phyloP scores from a whole-genome alignment of 2,329 filamentous ascomycete genomes.

The Xylariales sp. region DNA sequence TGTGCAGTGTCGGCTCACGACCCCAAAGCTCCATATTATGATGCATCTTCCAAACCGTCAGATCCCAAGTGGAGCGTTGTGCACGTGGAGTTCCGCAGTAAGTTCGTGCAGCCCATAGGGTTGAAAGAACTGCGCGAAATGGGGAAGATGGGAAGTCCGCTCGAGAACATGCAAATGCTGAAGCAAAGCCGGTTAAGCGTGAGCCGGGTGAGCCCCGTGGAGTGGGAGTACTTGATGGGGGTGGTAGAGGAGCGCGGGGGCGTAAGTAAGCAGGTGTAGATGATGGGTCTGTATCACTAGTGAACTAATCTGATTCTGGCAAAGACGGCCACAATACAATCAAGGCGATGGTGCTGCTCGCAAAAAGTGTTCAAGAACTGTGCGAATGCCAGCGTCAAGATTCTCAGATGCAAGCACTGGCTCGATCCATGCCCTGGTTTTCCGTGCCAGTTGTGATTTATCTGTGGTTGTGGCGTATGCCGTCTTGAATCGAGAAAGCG shows the following conservation, averaged over 20 bases:
- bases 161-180: slow-evolving; percentile 78
- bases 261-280: slow-evolving; percentile 10
- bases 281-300: too few species aligned
- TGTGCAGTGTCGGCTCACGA: slow-evolving; percentile 65
- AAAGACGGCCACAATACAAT: too few species aligned
- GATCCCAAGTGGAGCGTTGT: slow-evolving; percentile 85
- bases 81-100: slow-evolving; percentile 80
- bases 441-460: slow-evolving; percentile 39
- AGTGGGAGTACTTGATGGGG: slow-evolving; percentile 61
- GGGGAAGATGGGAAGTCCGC: slow-evolving; percentile 47
- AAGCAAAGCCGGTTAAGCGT: slow-evolving; percentile 83
- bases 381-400: slow-evolving; percentile 52
- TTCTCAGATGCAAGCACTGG: slow-evolving; percentile 41
- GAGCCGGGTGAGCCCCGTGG: slow-evolving; percentile 56
- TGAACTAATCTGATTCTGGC: too few species aligned
- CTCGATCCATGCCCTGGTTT: slow-evolving; percentile 51
- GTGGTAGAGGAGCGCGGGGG: slow-evolving; percentile 38
- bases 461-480: slow-evolving; percentile 41
- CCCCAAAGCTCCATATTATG: slow-evolving; percentile 73
- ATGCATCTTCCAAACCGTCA: slow-evolving; percentile 64
- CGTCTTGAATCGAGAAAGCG: slow-evolving; percentile 58
- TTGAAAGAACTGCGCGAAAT: slow-evolving; percentile 68
- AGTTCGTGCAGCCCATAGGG: slow-evolving; percentile 68
- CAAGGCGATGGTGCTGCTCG: slow-evolving; percentile 19
- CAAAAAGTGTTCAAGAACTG: slow-evolving; percentile 50